A percentile compares a stretch with the other conserved stretches of the same genome.
Evolutionary conservation across 345 rosid species (phyloP).

Genomic region (Barbarea vulgaris): DNA sequence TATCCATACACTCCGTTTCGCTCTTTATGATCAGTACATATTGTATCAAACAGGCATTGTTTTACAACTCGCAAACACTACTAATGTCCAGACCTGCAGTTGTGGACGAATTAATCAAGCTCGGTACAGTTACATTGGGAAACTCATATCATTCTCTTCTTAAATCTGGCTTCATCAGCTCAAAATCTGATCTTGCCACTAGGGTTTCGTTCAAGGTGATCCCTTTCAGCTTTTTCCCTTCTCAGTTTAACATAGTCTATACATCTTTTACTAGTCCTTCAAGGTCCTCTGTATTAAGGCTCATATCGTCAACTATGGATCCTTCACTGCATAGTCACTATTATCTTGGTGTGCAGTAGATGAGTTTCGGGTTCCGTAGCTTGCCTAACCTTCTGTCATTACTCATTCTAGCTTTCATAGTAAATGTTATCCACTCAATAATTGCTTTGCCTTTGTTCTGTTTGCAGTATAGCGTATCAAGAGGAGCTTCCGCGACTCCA

Average conservation of each 20-base stretch:
- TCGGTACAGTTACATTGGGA: conserved; percentile 57
- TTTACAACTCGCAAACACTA: conserved; percentile 60
- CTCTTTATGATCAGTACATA: background rate
- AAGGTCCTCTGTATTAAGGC: background rate
- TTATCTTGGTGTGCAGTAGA: background rate
- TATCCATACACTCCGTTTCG: background rate
- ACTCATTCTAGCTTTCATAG: background rate
- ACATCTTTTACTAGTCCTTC: background rate
- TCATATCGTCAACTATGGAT: background rate
- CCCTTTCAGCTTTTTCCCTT: conserved; percentile 1
- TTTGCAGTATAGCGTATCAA: conserved; percentile 72
- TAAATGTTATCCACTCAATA: background rate
- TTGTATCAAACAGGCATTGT: conserved; percentile 55
- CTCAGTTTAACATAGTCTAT: background rate
- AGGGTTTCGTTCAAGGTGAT: conserved; percentile 84
- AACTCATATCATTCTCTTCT: conserved; percentile 52
- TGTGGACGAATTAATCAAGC: conserved; percentile 57
- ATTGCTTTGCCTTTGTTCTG: conserved; percentile 22
- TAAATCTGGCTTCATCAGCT: conserved; percentile 58
- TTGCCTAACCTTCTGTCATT: conserved; percentile 1
- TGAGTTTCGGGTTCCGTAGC: background rate
- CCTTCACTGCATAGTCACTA: conserved; percentile 4
- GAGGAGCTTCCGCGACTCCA: conserved; percentile 77
- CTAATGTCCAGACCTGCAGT: conserved; percentile 61
- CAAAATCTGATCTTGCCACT: conserved; percentile 63